Evolutionary conservation across 2,329 filamentous ascomycete species (phyloP).

Genomic region (Hymenoscyphus repandus): DNA sequence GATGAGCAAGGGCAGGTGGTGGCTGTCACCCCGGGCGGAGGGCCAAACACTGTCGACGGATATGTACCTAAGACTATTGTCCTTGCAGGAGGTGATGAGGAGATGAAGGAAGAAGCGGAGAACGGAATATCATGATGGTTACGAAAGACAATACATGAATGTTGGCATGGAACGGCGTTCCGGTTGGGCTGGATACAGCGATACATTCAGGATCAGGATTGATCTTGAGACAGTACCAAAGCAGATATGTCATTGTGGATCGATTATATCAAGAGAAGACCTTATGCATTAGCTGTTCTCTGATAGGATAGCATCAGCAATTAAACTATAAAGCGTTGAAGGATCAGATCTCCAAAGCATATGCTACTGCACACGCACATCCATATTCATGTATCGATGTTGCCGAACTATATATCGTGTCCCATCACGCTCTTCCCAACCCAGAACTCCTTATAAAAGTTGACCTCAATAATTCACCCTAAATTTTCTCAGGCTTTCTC

Average conservation of each 20-base stretch:
- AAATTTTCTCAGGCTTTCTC: slow-evolving; percentile 36
- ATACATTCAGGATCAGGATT: background rate
- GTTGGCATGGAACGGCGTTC: slow-evolving; percentile 11
- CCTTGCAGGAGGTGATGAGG: slow-evolving; percentile 54
- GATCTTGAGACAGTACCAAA: background rate
- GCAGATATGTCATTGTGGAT: background rate
- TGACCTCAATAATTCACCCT: background rate
- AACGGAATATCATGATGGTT: slow-evolving; percentile 34
- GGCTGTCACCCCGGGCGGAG: slow-evolving; percentile 72
- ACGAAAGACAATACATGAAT: background rate
- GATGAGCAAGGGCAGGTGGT: slow-evolving; percentile 88
- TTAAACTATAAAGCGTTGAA: background rate
- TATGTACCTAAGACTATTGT: slow-evolving; percentile 61
- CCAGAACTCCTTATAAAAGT: background rate
- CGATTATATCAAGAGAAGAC: background rate
- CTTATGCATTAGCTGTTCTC: background rate
- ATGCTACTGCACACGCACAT: background rate
- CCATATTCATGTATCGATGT: background rate
- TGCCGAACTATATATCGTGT: background rate
- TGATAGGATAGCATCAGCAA: background rate
- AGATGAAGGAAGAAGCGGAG: slow-evolving; percentile 43
- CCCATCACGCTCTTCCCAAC: background rate
- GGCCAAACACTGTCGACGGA: slow-evolving; percentile 42
- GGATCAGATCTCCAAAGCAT: background rate
- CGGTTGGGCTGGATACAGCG: slow-evolving; percentile 1